Evolutionary conservation across 2,329 filamentous ascomycete genomes (phyloP).

Genomic region (Colletotrichum liriopes): DNA sequence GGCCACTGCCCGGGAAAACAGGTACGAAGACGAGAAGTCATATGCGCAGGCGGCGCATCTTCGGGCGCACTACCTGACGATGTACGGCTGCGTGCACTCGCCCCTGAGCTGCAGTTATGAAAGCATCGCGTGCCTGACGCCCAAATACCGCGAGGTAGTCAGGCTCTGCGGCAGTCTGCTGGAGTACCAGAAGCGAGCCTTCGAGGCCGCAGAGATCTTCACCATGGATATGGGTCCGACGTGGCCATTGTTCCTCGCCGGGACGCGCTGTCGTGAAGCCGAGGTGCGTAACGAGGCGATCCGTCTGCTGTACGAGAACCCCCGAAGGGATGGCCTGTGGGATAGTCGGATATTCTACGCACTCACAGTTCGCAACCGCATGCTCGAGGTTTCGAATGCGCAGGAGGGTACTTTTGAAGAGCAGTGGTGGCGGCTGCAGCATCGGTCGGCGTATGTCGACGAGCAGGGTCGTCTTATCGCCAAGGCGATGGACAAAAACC

Average conservation of each 20-base stretch:
- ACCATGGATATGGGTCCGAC: slow-evolving; percentile 50
- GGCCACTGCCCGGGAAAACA: slow-evolving; percentile 29
- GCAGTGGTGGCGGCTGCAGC: slow-evolving; percentile 45
- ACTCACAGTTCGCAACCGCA: slow-evolving; percentile 40
- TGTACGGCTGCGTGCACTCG: slow-evolving; percentile 45
- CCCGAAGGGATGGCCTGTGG: slow-evolving; percentile 50
- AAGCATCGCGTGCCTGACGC: slow-evolving; percentile 46
- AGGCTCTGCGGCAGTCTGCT: slow-evolving; percentile 46
- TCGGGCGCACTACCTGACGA: slow-evolving; percentile 48
- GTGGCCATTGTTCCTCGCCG: slow-evolving; percentile 47
- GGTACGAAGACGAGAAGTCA: slow-evolving; percentile 43
- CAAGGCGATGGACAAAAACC: slow-evolving; percentile 34
- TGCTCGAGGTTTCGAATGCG: slow-evolving; percentile 45
- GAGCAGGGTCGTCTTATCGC: slow-evolving; percentile 31
- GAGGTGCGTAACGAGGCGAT: slow-evolving; percentile 48
- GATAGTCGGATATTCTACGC: slow-evolving; percentile 46
- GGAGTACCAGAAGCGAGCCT: slow-evolving; percentile 37
- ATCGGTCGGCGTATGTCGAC: slow-evolving; percentile 33
- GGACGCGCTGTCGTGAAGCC: slow-evolving; percentile 47
- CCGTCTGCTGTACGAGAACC: slow-evolving; percentile 46
- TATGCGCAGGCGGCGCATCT: slow-evolving; percentile 47
- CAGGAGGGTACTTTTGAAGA: slow-evolving; percentile 43
- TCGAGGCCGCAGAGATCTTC: slow-evolving; percentile 43
- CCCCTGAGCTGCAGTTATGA: slow-evolving; percentile 46
- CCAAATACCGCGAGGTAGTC: slow-evolving; percentile 48